Base-by-base conservation (phyloP, 2,329 filamentous ascomycete genomes). In the Myriosclerotinia duriaeana region DNA sequence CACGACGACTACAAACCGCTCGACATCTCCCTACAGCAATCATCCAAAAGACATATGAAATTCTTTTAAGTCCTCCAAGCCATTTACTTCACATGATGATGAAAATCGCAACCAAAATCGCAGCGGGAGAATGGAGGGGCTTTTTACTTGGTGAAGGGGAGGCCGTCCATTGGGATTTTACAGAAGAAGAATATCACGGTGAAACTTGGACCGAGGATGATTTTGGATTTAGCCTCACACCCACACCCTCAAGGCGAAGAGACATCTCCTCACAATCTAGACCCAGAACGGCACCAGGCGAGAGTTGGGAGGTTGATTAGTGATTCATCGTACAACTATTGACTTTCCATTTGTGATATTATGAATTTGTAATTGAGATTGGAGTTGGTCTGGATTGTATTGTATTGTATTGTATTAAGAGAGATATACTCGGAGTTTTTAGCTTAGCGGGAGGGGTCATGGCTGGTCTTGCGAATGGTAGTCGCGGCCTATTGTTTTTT, bases 31-130 rank as follows among this genome's bases (percentile, higher is more conserved):
- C 87, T 0, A 80, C 85, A 61, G 84, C 87, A 3, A 84, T 96
- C 40, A 84, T 96, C 36, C 85, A 89, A 66, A 93, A 91, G 78
- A 93, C 92, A 0, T 88, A 86, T 69, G 87, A 91, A 62, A 83
- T 95, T 40, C 83, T 96, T 5, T 80, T 97, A 17, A 87, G 90
- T 0, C 92, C 92, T n/a, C 92, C 93, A 0, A 85, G 89, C 44
- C 87, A 93, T 72, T 83, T 96, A 2, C 85, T 96, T 46, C 83
- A 86, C 36, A 81, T 96, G 52, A 93, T 97, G 83, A 83, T 97
- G 5, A 87, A 87, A 66, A 91, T 97, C 66, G 91, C 93, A 0
- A 88, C 90, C 0, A 87, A 86, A 69, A 92, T 97, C 69, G 84
- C 88, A 1, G 82, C 82, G 40, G 86, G 85, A 22, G 82, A 85